Conservation (phyloP, 148 eudicot genomes). For the Fagopyrum homotropicum region DNA sequence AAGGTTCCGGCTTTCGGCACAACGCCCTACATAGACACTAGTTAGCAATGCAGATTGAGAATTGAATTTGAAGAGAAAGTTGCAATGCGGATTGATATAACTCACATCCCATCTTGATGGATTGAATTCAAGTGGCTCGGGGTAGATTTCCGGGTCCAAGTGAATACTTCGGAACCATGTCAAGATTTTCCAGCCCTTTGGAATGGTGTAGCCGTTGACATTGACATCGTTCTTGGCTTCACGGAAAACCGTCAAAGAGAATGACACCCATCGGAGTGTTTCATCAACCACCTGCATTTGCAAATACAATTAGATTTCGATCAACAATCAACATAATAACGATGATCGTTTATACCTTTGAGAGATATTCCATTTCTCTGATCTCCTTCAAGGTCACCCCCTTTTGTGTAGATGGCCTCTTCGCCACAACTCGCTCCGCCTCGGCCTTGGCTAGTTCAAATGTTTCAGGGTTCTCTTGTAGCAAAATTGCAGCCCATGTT, state of each 20-base stretch:
- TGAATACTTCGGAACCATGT: constrained; percentile 39
- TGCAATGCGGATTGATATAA: background rate
- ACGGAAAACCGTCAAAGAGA: constrained; percentile 32
- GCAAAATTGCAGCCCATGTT: constrained; percentile 38
- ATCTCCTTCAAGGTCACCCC: constrained; percentile 32
- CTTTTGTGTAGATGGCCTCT: constrained; percentile 23
- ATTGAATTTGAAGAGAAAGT: too few species aligned
- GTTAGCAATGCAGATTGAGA: background rate
- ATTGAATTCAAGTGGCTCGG: constrained; percentile 23
- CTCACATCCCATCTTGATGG: constrained; percentile 45
- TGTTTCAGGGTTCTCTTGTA: constrained; percentile 33
- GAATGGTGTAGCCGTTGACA: constrained; percentile 32
- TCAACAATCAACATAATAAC: background rate
- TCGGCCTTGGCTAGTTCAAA: constrained; percentile 45
- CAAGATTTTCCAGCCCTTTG: constrained; percentile 47
- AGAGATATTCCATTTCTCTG: constrained; percentile 37
- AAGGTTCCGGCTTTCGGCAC: constrained; percentile 20
- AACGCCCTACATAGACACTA: background rate
- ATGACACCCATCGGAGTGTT: constrained; percentile 32
- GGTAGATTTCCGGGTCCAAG: constrained; percentile 23
- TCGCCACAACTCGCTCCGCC: constrained; percentile 30
- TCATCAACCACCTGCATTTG: constrained; percentile 30
- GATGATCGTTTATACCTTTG: constrained; percentile 15
- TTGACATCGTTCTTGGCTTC: constrained; percentile 39
- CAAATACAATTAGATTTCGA: too few species aligned